Evolutionary conservation across 78 protist species (phyloP), one percentile per base, ranked within the genome.

Genomic region (Cavenderia fasciculata): DNA sequence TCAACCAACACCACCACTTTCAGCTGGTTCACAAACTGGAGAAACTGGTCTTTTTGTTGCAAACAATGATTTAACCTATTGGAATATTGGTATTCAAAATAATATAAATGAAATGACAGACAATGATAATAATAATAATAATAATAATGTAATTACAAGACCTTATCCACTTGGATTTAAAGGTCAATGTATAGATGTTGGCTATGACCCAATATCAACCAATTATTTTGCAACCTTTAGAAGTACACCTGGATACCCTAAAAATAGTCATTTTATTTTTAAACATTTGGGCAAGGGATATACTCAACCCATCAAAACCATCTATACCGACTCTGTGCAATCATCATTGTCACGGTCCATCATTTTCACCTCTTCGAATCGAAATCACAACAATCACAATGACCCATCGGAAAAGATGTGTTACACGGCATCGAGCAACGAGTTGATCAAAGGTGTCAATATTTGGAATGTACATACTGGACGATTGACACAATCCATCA

Each of bases 331-430:
- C 41, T 44, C 46, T 16, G 23, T 41, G 41, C 86, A 52, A 27
- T 4, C 29, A 1, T 29, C 16, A 2, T 40, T 57, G n/a, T 47
- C 23, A 33, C 36, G 63, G 43, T 40, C 85, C 8, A 61, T 44
- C n/a, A 40, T 76, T 25, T 76, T 76, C 56, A 27, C 86, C 4
- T 72, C 79, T n/a, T n/a, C n/a, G n/a, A n/a, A n/a, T n/a, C n/a
- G n/a, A 33, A 52, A 76, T 47, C 31, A 19, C 7, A 47, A 76
- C 40, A 44, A 59, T 4, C 21, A 44, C 16, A 2, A 29, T 12
- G 40, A 61, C 23, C 54, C 86, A 41, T 27, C 85, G 0, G n/a
- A 10, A 12, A 49, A 49, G 12, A 49, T 49, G 54, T 12, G 12
- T 12, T 56, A 56, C 10, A 25, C 36, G 6, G n/a, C 75, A 34